Evolutionary conservation across 2,329 filamentous ascomycete species (phyloP).

Genomic region (Whalleya microplaca): DNA sequence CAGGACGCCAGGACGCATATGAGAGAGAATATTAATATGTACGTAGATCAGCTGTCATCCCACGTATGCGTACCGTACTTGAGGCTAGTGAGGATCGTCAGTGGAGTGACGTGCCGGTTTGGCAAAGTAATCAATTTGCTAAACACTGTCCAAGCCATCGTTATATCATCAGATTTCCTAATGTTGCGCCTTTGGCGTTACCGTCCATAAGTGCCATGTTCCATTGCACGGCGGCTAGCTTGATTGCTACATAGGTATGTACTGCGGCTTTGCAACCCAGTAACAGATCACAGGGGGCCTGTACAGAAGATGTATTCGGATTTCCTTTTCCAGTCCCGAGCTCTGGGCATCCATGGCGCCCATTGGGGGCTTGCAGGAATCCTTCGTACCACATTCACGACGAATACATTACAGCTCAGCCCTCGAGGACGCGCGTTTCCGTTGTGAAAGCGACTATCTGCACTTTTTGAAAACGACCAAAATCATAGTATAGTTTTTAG

Average conservation of each 20-base stretch:
- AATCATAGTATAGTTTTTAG: no score
- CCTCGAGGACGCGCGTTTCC: conserved; percentile 25
- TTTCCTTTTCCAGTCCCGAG: conserved; percentile 19
- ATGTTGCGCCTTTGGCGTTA: no score
- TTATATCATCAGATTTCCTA: no score
- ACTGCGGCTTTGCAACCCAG: background rate
- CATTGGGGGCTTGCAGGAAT: background rate
- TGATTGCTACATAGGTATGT: background rate
- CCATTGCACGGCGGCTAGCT: background rate
- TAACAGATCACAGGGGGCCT: background rate
- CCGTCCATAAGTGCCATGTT: background rate
- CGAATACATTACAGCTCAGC: conserved; percentile 11
- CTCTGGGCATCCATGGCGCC: conserved; percentile 15
- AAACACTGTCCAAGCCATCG: background rate
- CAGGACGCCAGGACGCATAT: no score
- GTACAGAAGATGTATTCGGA: background rate
- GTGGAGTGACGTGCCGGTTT: conserved; percentile 6
- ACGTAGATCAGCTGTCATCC: background rate
- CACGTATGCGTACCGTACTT: conserved; percentile 6
- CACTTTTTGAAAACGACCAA: background rate
- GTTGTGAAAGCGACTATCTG: background rate
- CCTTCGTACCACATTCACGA: background rate
- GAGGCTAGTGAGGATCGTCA: conserved; percentile 1
- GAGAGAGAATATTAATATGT: background rate
- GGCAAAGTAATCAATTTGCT: conserved; percentile 6